Evolutionary conservation across 495 filamentous ascomycete species (phyloP).

Genomic region (Venustampulla echinocandica): DNA sequence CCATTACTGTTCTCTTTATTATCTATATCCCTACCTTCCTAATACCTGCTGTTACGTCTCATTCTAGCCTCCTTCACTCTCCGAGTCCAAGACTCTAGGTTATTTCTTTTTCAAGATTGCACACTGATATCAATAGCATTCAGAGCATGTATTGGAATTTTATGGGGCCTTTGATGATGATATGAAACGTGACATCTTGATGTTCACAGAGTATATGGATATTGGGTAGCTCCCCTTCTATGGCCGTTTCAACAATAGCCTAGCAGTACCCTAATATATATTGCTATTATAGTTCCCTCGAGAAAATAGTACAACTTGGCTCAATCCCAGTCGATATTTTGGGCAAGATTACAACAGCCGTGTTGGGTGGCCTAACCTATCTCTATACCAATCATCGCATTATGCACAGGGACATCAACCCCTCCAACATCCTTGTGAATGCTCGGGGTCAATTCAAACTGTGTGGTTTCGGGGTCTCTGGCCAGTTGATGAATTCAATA

Average conservation of each 20-base stretch:
- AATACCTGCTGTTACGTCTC: too few species aligned
- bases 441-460: slow-evolving; percentile 86
- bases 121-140: background rate
- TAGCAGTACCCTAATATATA: background rate
- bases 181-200: background rate
- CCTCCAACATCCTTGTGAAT: slow-evolving; percentile 89
- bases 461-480: slow-evolving; percentile 91
- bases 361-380: slow-evolving; percentile 84
- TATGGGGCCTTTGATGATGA: background rate
- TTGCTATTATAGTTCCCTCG: background rate
- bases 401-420: slow-evolving; percentile 96
- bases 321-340: background rate
- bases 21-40: background rate
- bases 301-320: background rate
- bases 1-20: slow-evolving; percentile 80
- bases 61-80: too few species aligned
- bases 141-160: background rate
- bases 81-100: too few species aligned
- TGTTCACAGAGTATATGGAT: background rate
- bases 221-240: background rate
- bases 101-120: background rate
- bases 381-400: slow-evolving; percentile 86
- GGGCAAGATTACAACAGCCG: slow-evolving; percentile 56
- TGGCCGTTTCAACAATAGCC: background rate
- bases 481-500: slow-evolving; percentile 87